Evolutionary conservation across 1,284 basidiomycete species (phyloP), one percentile per base, ranked within the genome.

Genomic region (Hypsizygus ulmarius): DNA sequence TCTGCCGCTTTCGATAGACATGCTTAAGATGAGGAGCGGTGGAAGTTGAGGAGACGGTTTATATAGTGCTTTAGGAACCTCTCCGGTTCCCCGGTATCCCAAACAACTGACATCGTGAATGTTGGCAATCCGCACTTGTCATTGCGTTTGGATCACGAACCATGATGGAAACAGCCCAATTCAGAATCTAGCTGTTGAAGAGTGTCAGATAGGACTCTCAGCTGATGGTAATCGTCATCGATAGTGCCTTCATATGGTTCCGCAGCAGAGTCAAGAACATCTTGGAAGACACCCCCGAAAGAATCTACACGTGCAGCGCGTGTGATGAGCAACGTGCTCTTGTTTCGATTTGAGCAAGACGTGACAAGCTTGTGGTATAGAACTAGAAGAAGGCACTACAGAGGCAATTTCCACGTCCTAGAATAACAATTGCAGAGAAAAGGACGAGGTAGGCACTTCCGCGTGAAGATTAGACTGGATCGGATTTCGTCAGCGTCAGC

Each of bases 1-100:
- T 14, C 21, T 30, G 5, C 58, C 58, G 19, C 44, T 30, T 43
- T 58, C 27, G 32, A 58, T 42, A 14, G 46, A 29, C 52, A 52
- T 52, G 30, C 9, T 51, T 12, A 32, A 16, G 19, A 32, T 16
- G 16, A 29, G 15, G 9, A 34, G 21, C 35, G 34, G 18, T 7
- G 40, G 11, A 15, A 14, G 18, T 35, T 21, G 5, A 11, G 25
- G 15, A 35, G 38, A 7, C 27, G 38, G 40, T 42, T 52, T 45
- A 45, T 48, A 40, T 29, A 37, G 32, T 34, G 32, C 32, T 12
- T 5, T 12, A 10, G 15, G 11, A 15, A 10, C 11, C 4, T 15
- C 32, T 12, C 32, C 15, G 12, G 15, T n/a, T 4, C 32, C 9
- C 32, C 32, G 15, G 11, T 10, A 34, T 34, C 15, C 32, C 32